Evolutionary conservation across 1,284 basidiomycete genomes (phyloP), one percentile per base, ranked within the genome.

Genomic region (Anthracocystis walkeri): DNA sequence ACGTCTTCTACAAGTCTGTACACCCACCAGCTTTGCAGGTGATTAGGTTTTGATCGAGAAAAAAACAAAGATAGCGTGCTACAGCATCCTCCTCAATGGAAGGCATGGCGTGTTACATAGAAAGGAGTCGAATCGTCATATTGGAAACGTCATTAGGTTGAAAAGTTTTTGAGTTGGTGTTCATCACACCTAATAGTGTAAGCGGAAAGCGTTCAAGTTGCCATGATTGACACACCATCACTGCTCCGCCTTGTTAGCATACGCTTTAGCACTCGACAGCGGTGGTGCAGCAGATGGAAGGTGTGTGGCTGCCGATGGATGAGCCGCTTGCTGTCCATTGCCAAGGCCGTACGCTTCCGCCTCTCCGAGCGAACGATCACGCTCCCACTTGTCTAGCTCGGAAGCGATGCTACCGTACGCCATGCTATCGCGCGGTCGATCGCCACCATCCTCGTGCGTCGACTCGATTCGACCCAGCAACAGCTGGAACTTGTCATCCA

Each of bases 381-480:
- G 61, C 65, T 81, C 80, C 80, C 80, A 81, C 68, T 77, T 77
- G 65, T 81, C 80, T n/a, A 81, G 69, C 63, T 81, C 80, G 4
- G 74, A 79, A 6, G 80, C 67, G 56, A 81, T 80, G 68, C 72
- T 76, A 31, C 75, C 77, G 54, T 79, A 77, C 35, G 60, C 65
- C 66, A 76, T 75, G 46, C 63, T 69, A 45, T 73, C 70, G 25
- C 77, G 56, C 10, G 53, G 55, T 20, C 69, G 58, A 14, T 56
- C 70, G 6, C 73, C 68, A 16, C 64, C 76, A 25, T 65, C 77
- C 31, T 69, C 66, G 57, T 76, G 66, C 10, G 62, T 72, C 46
- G 73, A 60, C 64, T 81, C 79, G 49, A 81, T 78, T 7, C 73
- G 53, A 18, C 78, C 75, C 14, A 81, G 66, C 27, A 81, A 58